A percentile compares a stretch with the other conserved stretches of the same genome.
Conservation (phyloP, 2,329 filamentous ascomycete genomes). For the Colletotrichum scovillei region DNA sequence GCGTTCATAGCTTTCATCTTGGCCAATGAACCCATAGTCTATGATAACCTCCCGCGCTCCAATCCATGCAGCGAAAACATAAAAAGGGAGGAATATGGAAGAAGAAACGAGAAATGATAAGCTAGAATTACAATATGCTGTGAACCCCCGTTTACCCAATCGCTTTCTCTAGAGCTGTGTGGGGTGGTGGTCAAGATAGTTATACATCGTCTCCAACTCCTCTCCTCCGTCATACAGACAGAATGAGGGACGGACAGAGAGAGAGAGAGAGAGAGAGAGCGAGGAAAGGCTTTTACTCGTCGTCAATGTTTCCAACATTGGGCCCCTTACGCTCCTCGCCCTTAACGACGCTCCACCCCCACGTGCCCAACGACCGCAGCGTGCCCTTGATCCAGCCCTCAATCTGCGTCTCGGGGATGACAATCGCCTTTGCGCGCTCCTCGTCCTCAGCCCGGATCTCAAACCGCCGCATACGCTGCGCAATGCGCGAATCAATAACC, state of each 20-base stretch:
- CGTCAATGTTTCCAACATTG: slow-evolving; percentile 54
- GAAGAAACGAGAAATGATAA: too few species aligned
- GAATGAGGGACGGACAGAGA: too few species aligned
- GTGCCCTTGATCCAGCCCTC: slow-evolving; percentile 76
- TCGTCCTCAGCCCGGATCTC: slow-evolving; percentile 77
- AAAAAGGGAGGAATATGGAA: too few species aligned
- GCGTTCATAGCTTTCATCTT: not conserved
- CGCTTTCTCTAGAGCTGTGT: not conserved
- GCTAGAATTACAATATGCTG: slow-evolving; percentile 31
- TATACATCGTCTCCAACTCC: not conserved
- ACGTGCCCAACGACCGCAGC: slow-evolving; percentile 63
- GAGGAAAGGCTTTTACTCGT: slow-evolving; percentile 14
- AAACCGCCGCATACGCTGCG: slow-evolving; percentile 83
- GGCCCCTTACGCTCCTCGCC: slow-evolving; percentile 51
- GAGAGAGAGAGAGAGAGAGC: too few species aligned
- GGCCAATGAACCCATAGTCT: slow-evolving; percentile 10
- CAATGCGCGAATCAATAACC: slow-evolving; percentile 80
- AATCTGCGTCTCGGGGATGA: slow-evolving; percentile 74
- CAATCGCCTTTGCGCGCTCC: slow-evolving; percentile 70
- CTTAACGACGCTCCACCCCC: slow-evolving; percentile 56
- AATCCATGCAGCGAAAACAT: slow-evolving; percentile 3
- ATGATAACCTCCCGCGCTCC: slow-evolving; percentile 19
- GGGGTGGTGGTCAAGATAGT: not conserved
- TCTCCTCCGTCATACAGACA: not conserved
- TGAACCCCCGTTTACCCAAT: not conserved